These are phyloP conservation scores for Petunia hybrid DNA, from an alignment of 305 asterid genomes.

Conservation along the genomic window DNA sequence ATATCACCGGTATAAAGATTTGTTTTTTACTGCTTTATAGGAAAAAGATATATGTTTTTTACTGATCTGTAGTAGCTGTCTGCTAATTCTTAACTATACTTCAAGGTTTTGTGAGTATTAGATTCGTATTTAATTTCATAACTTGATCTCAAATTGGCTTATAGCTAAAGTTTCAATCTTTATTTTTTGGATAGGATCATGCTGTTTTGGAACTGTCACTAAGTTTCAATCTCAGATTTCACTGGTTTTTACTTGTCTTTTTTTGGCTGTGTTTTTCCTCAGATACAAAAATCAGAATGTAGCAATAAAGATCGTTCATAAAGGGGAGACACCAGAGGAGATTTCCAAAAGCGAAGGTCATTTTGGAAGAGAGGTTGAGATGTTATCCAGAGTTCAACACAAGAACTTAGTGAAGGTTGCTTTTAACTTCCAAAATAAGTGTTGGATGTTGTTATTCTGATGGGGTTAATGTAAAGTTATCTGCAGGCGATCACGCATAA, in stretches of 20 bases:
- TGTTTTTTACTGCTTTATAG: too few species aligned
- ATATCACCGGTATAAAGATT: too few species aligned
- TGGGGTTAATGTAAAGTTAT: too few species aligned
- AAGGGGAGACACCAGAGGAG: conserved; percentile 83
- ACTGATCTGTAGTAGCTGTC: too few species aligned
- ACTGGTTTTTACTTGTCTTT: background rate
- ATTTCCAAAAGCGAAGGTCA: conserved; percentile 71
- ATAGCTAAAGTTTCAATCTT: background rate
- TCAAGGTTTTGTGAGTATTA: too few species aligned
- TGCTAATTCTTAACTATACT: too few species aligned
- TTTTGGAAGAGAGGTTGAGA: conserved; percentile 88
- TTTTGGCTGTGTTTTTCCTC: background rate
- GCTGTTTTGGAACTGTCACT: background rate
- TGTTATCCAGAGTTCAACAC: conserved; percentile 91
- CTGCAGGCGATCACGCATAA: background rate
- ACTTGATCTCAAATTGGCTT: background rate
- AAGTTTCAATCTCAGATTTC: background rate
- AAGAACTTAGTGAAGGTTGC: conserved; percentile 92
- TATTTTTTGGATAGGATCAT: background rate
- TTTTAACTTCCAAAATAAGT: background rate
- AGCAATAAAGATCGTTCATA: conserved; percentile 76
- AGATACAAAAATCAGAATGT: conserved; percentile 93
- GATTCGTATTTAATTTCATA: too few species aligned
- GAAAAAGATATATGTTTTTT: too few species aligned
- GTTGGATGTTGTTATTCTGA: too few species aligned